These are phyloP conservation scores for Saturnispora mendoncae DNA, from an alignment of 805 yeast species.

Conservation along the genomic window DNA sequence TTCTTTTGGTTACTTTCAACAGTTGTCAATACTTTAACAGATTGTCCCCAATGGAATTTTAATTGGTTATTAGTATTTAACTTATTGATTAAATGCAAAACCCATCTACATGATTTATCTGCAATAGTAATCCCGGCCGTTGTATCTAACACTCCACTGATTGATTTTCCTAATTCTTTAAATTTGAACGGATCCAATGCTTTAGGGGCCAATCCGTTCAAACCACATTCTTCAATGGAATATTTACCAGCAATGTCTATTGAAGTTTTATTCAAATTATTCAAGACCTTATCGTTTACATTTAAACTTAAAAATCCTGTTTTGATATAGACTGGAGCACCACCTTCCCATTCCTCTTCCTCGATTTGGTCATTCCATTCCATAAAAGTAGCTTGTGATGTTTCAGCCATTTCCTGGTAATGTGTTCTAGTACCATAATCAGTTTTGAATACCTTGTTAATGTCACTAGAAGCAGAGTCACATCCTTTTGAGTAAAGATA, in stretches of 20 bases:
- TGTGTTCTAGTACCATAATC: constrained; percentile 16
- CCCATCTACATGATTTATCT: constrained; percentile 28
- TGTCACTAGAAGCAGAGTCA: constrained; percentile 20
- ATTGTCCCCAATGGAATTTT: constrained; percentile 18
- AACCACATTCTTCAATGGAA: background rate
- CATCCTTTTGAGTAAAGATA: constrained; percentile 17
- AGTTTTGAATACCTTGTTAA: constrained; percentile 18
- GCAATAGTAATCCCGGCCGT: constrained; percentile 28
- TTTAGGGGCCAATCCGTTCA: constrained; percentile 12
- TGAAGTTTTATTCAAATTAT: constrained; percentile 13
- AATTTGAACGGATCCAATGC: constrained; percentile 15
- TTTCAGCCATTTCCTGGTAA: constrained; percentile 17
- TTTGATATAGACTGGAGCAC: constrained; percentile 15
- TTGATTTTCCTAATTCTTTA: constrained; percentile 10
- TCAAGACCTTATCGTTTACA: constrained; percentile 9
- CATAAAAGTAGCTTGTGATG: constrained; percentile 14
- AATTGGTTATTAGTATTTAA: constrained; percentile 18
- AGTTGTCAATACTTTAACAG: constrained; percentile 11
- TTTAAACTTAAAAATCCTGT: constrained; percentile 12
- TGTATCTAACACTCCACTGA: constrained; percentile 21
- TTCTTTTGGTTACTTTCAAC: constrained; percentile 14
- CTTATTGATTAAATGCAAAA: constrained; percentile 15
- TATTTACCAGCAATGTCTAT: constrained; percentile 14
- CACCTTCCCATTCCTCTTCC: constrained; percentile 13
- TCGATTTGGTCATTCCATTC: constrained; percentile 17